Conservation (phyloP, 768 basidiomycete genomes). For the Leccinum incarnatum region DNA sequence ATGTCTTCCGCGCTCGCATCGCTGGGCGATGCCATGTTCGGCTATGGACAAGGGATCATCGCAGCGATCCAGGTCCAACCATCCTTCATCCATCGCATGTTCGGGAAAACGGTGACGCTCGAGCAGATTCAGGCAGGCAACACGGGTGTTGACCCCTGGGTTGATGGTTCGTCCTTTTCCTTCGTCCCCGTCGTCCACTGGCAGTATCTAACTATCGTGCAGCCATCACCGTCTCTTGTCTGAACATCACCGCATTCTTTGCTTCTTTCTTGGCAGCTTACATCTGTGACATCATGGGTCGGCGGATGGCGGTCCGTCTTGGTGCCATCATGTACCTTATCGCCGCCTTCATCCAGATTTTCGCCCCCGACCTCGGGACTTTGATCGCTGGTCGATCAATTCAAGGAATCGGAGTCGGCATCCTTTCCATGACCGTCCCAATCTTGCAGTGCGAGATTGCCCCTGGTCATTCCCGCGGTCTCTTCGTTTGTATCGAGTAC, state of each 20-base stretch:
- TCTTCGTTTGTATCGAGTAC: slow-evolving; percentile 54
- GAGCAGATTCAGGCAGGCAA: slow-evolving; percentile 41
- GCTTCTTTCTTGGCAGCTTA: slow-evolving; percentile 47
- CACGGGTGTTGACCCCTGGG: slow-evolving; percentile 45
- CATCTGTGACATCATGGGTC: slow-evolving; percentile 48
- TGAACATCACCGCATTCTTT: slow-evolving; percentile 50
- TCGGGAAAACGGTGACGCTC: slow-evolving; percentile 43
- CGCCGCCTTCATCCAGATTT: slow-evolving; percentile 49
- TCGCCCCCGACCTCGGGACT: slow-evolving; percentile 41
- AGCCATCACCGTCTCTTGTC: slow-evolving; percentile 50
- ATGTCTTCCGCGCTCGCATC: slow-evolving; percentile 52
- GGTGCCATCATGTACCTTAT: slow-evolving; percentile 49
- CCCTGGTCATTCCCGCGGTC: slow-evolving; percentile 46
- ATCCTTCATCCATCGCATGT: slow-evolving; percentile 49
- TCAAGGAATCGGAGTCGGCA: slow-evolving; percentile 48
- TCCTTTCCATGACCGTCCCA: slow-evolving; percentile 51
- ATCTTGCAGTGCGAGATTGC: slow-evolving; percentile 50
- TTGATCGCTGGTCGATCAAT: slow-evolving; percentile 44
- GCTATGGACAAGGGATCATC: slow-evolving; percentile 53
- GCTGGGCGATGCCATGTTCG: slow-evolving; percentile 56
- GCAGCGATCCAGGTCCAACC: slow-evolving; percentile 52
- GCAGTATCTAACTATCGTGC: neutral
- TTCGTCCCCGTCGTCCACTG: neutral
- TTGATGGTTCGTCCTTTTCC: slow-evolving; percentile 38
- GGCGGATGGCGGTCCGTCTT: slow-evolving; percentile 49